Evolutionary conservation across 768 basidiomycete genomes (phyloP).

Genomic region (Tricholoma furcatifolium): DNA sequence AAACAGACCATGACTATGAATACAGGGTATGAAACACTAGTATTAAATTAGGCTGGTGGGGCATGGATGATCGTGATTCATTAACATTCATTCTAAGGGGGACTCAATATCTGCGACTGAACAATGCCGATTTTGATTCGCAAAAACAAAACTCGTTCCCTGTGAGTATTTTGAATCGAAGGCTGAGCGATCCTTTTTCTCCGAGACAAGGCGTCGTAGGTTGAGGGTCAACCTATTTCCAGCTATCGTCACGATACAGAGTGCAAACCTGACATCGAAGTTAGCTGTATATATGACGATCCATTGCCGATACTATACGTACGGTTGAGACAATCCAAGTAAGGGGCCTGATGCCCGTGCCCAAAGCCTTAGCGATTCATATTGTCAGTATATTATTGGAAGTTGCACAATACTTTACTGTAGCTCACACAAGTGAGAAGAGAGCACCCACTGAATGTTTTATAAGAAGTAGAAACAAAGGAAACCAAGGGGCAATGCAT

Average conservation of each 20-base stretch:
- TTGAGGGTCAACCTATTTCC: conserved; percentile 12
- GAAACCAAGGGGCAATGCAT: neutral
- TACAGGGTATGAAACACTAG: too few species aligned
- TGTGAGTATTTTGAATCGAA: neutral
- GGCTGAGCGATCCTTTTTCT: neutral
- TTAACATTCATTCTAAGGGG: neutral
- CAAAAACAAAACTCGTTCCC: conserved; percentile 10
- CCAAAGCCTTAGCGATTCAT: neutral
- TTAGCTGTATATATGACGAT: neutral
- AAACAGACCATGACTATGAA: too few species aligned
- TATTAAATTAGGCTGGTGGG: too few species aligned
- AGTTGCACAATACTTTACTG: too few species aligned
- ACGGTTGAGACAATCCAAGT: conserved; percentile 10
- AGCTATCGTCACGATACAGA: conserved; percentile 5
- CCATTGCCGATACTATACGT: neutral
- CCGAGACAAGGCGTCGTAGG: conserved; percentile 3
- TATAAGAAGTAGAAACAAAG: neutral
- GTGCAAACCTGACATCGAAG: conserved; percentile 3
- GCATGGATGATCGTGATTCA: too few species aligned
- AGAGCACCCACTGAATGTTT: conserved; percentile 3
- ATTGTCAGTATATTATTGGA: neutral
- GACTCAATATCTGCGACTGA: neutral
- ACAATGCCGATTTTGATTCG: neutral
- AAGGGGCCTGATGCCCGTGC: conserved; percentile 1
- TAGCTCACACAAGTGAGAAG: conserved; percentile 7